phyloP scores from a whole-genome alignment of 176 grass and related monocot genomes.

The Avena eriantha region DNA sequence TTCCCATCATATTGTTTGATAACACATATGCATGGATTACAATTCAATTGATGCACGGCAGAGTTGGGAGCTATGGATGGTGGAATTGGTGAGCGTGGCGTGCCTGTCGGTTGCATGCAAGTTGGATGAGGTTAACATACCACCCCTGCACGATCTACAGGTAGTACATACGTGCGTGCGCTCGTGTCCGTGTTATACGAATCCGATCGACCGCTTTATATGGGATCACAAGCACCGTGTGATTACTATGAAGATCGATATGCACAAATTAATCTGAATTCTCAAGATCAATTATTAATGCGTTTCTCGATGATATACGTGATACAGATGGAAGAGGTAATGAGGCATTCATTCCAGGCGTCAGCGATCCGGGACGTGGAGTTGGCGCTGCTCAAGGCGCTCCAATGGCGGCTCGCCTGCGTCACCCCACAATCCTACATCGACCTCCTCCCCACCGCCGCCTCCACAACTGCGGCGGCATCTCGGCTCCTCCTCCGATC shows the following conservation, averaged over 20 bases:
- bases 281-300: neutral
- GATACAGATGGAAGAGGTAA: constrained; percentile 61
- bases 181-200: neutral
- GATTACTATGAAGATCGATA: neutral
- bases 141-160: constrained; percentile 80
- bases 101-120: constrained; percentile 86
- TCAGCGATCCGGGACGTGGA: constrained; percentile 71
- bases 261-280: neutral
- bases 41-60: constrained; percentile 4
- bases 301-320: neutral
- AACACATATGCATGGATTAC: neutral
- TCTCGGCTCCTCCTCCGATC: constrained; percentile 58
- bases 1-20: too few species aligned
- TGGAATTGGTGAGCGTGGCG: constrained; percentile 78
- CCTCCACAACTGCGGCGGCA: neutral
- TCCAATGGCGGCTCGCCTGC: constrained; percentile 79
- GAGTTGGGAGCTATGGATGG: constrained; percentile 91
- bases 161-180: constrained; percentile 10
- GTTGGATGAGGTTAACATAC: constrained; percentile 65
- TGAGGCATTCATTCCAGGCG: constrained; percentile 56
- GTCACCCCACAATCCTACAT: constrained; percentile 74
- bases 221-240: constrained; percentile 22
- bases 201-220: neutral
- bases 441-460: constrained; percentile 30
- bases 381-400: constrained; percentile 68